Base-by-base conservation (phyloP, 805 yeast genomes). In the Wickerhamiella kazuoi region DNA sequence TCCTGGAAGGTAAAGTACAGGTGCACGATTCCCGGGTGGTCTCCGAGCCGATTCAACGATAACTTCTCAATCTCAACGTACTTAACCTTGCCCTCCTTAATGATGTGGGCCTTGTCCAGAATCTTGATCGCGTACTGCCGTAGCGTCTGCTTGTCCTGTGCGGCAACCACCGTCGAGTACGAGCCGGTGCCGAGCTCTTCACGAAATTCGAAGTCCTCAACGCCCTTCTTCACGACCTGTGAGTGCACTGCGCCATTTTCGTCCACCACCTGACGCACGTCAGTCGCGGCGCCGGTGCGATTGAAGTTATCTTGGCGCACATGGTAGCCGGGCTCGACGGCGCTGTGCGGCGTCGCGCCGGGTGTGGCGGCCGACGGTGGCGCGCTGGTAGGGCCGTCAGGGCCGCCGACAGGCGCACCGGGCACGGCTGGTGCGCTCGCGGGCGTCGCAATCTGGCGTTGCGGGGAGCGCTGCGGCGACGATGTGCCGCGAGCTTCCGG, bases 1-100 rank as follows among this genome's bases (percentile, higher is more conserved):
- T 90, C 98, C 57, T 90, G 98, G 60, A 90, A 90, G 1, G 98
- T 90, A 59, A 80, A 90, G 59, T 82, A 81, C 35, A 90, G 63
- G 36, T 86, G 80, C 17, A 90, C 93, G 21, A 90, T 79, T 1
- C 98, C 98, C 0, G 96, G 95, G 54, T 90, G 97, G 41, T 77
- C 76, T 2, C 94, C 94, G 45, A 90, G 63, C 19, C 87, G 61
- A 57, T 84, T 86, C 45, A 90, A 62, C 1, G 96, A 82, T 41
- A 80, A 76, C 55, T 90, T 90, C 54, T 90, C 98, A 42, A 90
- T 87, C 55, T 84, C 84, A 42, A 90, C 98, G 53, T 90, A 90
- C 58, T 90, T 90, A 54, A 83, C 83, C 57, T 90, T 90, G 54
- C 79, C 80, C 59, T 90, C 98, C 55, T 82, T 76, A 45, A 90